These are phyloP conservation scores for Leishmania braziliensis DNA, from an alignment of 208 protist species.

Conservation along the genomic window DNA sequence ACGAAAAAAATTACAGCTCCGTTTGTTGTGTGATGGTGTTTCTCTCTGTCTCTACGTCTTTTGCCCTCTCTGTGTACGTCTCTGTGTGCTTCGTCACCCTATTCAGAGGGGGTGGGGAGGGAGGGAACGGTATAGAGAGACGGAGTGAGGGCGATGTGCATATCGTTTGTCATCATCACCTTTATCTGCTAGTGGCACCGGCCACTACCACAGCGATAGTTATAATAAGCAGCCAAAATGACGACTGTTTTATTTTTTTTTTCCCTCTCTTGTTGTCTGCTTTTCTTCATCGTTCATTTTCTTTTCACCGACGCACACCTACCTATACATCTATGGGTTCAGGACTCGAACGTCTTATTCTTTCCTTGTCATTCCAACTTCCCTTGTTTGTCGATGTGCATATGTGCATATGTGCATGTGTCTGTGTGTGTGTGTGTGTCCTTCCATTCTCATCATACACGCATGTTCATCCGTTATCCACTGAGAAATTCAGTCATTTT, in stretches of 20 bases:
- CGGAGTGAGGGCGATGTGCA: background rate
- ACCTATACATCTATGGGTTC: background rate
- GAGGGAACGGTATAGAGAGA: background rate
- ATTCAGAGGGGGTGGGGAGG: background rate
- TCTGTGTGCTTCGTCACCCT: background rate
- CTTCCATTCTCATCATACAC: background rate
- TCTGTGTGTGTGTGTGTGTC: background rate
- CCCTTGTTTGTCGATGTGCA: no score
- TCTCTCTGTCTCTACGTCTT: background rate
- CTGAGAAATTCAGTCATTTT: background rate
- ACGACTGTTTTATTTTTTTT: no score
- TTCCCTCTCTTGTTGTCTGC: no score
- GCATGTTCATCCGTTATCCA: background rate
- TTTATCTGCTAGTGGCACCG: background rate
- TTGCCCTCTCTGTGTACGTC: background rate
- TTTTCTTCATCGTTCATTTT: no score
- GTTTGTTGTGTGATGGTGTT: background rate
- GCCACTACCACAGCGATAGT: no score
- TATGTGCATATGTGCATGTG: no score
- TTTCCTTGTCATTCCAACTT: background rate
- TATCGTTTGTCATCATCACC: background rate
- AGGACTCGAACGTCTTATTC: background rate
- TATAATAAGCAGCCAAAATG: no score
- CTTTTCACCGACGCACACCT: no score
- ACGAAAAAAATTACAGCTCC: background rate